These are phyloP conservation scores for Oldenlandia corymbosa DNA, from an alignment of 257 asterid species.

Conservation along the genomic window DNA sequence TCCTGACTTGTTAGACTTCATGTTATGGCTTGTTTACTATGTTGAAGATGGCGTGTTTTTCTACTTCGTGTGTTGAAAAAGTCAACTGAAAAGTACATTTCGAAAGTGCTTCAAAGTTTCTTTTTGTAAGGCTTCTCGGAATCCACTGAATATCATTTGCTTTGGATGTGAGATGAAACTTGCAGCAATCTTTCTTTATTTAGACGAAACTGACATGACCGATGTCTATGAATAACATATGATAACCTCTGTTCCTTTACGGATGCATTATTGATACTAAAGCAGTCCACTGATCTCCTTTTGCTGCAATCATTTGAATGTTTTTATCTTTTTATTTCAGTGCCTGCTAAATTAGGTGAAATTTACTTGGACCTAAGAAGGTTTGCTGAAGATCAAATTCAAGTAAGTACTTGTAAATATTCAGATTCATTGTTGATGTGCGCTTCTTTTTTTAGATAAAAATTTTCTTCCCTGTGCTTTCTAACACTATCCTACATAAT, in stretches of 20 bases:
- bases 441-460: neutral
- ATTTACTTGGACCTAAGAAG: constrained; percentile 69
- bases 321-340: constrained; percentile 34
- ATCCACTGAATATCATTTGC: neutral
- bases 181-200: neutral
- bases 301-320: constrained; percentile 11
- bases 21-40: neutral
- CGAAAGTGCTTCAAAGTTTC: too few relatives aligned
- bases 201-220: too few relatives aligned
- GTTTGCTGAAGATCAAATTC: constrained; percentile 71
- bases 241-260: neutral
- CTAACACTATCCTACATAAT: neutral
- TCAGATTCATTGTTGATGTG: neutral
- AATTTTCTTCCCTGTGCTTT: constrained; percentile 1
- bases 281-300: neutral
- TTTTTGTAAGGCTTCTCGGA: neutral
- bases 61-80: too few relatives aligned
- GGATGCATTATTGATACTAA: too few relatives aligned
- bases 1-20: neutral
- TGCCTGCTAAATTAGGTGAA: constrained; percentile 67
- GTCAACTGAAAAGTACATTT: neutral
- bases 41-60: too few relatives aligned
- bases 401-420: constrained; percentile 38
- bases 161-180: neutral
- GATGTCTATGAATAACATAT: neutral